Evolutionary conservation across 345 rosid genomes (phyloP), one percentile per base, ranked within the genome.

Genomic region (Linum trigynum): DNA sequence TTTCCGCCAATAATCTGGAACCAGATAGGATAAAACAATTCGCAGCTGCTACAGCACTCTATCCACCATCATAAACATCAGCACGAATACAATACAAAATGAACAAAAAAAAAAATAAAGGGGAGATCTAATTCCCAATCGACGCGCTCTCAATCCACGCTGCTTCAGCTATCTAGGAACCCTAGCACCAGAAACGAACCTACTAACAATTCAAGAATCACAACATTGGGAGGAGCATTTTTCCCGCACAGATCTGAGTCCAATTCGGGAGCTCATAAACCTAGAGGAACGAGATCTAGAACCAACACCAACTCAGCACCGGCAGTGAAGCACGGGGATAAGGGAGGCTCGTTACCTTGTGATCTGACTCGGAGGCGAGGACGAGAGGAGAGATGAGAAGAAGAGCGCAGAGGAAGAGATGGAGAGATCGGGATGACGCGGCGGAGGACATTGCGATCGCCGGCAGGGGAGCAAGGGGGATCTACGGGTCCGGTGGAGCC

Each of bases 311-410:
- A 12, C 10, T 10, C 62, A 17, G 7, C 0, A 1, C 0, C 3
- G 5, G 1, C 50, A 66, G 39, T 43, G 38, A 48, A 36, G 36
- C 23, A 35, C 53, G 15, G 62, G 11, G 16, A 11, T 14, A 55
- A 50, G 57, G 66, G 5, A 37, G 5, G 42, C 38, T 36, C 39
- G 10, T 71, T 78, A 92, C 98, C 96, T 85, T 88, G 86, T 92
- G 98, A 86, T 92, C 96, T 57, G 90, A 82, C 75, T 92, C 98
- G 70, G 97, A 82, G 70, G 90, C 86, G 67, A 82, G 71, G 12
- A 79, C 80, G 38, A 70, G 77, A 35, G 80, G 62, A 60, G 78
- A 41, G 32, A 80, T 38, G 68, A 92, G 61, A 58, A 75, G 38
- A 1, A 57, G 5, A 60, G 60, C 36, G 76, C 65, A 62, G 35